Evolutionary conservation across 305 asterid species (phyloP), one percentile per base, ranked within the genome.

Genomic region (Salvia sclarea): DNA sequence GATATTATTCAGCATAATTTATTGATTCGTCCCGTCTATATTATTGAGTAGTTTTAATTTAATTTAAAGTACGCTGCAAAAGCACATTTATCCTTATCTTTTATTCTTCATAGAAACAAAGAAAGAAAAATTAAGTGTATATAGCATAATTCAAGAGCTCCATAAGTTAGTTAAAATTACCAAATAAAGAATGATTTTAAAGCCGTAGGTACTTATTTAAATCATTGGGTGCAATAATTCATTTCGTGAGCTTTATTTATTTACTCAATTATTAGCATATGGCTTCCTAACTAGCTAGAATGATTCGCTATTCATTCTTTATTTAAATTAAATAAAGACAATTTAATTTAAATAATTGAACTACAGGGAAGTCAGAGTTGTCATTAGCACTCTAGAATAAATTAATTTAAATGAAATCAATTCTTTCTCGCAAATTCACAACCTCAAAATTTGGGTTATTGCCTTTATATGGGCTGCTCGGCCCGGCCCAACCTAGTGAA

Each of bases 161-260:
- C 13, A 0, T 0, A 0, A 3, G 41, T 8, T 37, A 13, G 13
- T 8, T 28, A 28, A 1, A 37, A 2, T 3, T 28, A 28, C 30
- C 8, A 6, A 35, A 35, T 35, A 35, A 35, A 35, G 9, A 35
- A 35, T 5, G 8, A 0, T 35, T 35, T 1, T 37, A 37, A 37
- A 35, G 40, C 40, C 41, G 9, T 37, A 37, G 9, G 5, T 28
- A 0, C 2, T 31, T n/a, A 4, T 31, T 22, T 53, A 41, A 20
- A 33, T 31, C 6, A 9, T 33, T 64, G 35, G 64, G 37, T 20
- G 5, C 31, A 66, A 55, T 67, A 55, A 53, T 55, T 30, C 31
- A 22, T 66, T 55, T 31, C 13, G 61, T 44, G 5, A 53, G 52
- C 66, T 63, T 12, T 53, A 61, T 24, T 40, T 70, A 61, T 30